Conservation (phyloP, 192 early-diverging fungal species). For the Backusella mclennaniae region DNA sequence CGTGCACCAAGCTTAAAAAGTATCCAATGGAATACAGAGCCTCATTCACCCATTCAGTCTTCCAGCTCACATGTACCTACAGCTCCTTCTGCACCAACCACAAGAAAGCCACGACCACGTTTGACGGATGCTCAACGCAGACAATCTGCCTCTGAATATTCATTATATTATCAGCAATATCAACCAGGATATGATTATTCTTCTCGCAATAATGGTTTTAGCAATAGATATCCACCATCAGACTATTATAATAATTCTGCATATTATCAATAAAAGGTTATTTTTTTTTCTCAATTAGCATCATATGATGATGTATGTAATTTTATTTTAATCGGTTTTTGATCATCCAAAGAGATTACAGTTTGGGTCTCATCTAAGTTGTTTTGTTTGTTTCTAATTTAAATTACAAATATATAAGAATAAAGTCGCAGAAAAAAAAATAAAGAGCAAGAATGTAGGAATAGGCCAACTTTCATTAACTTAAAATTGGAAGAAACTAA, state of each 20-base stretch:
- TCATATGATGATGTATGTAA: not conserved
- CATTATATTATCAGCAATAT: not conserved
- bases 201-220: not conserved
- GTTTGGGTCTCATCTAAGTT: not conserved
- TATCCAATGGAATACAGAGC: constrained; percentile 13
- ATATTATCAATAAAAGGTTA: not conserved
- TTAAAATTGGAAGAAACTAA: constrained; percentile 31
- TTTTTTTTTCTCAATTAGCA: not conserved
- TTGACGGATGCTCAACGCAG: constrained; percentile 3
- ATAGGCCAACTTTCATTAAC: constrained; percentile 4
- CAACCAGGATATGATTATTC: not conserved
- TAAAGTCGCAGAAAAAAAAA: not conserved
- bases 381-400: constrained; percentile 4
- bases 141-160: constrained; percentile 11
- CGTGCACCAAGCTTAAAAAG: not conserved
- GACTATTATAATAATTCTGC: not conserved
- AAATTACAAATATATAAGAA: not conserved
- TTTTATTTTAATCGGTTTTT: constrained; percentile 3
- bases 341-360: not conserved
- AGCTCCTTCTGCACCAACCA: not conserved
- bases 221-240: not conserved
- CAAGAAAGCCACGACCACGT: constrained; percentile 10
- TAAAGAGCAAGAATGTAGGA: not conserved
- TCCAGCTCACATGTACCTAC: not conserved
- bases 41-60: not conserved